These are phyloP conservation scores for Ogataea henricii DNA, from an alignment of 805 yeast species.

Conservation along the genomic window DNA sequence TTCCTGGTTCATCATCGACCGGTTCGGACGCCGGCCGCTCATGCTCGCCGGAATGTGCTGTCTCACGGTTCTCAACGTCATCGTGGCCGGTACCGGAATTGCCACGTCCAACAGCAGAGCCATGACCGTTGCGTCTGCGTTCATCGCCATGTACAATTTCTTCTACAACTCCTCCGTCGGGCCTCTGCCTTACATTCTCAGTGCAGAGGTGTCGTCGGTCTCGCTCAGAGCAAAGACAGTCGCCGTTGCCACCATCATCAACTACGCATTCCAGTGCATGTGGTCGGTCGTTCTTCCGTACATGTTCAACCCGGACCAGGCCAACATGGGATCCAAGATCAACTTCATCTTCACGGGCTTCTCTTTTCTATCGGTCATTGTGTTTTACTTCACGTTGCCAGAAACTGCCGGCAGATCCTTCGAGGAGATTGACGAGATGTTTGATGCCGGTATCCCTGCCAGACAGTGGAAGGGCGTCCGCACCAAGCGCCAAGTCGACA, in stretches of 20 bases:
- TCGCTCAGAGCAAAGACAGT: conserved; percentile 43
- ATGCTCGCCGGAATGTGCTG: conserved; percentile 32
- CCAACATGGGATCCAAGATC: conserved; percentile 50
- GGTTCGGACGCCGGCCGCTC: conserved; percentile 41
- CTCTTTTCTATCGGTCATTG: conserved; percentile 34
- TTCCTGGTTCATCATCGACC: conserved; percentile 45
- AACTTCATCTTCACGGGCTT: conserved; percentile 49
- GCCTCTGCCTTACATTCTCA: conserved; percentile 31
- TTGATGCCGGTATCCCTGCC: conserved; percentile 36
- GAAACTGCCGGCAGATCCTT: conserved; percentile 60
- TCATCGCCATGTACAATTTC: conserved; percentile 27
- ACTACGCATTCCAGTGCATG: conserved; percentile 38
- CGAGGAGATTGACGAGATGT: conserved; percentile 61
- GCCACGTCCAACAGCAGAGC: conserved; percentile 23
- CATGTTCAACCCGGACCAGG: conserved; percentile 49
- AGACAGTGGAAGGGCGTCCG: conserved; percentile 23
- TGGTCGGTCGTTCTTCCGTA: conserved; percentile 47
- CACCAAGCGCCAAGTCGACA: background rate
- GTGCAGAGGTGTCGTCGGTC: conserved; percentile 43
- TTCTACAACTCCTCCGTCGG: conserved; percentile 35
- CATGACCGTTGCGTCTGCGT: conserved; percentile 34
- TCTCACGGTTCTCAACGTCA: conserved; percentile 27
- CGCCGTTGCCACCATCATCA: conserved; percentile 35
- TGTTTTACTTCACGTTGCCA: conserved; percentile 56
- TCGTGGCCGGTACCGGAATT: conserved; percentile 32